Percentiles rank a stretch among this genome's conserved stretches.
Evolutionary conservation across 78 protist genomes (phyloP).

Genomic region (Acrasis kona): DNA sequence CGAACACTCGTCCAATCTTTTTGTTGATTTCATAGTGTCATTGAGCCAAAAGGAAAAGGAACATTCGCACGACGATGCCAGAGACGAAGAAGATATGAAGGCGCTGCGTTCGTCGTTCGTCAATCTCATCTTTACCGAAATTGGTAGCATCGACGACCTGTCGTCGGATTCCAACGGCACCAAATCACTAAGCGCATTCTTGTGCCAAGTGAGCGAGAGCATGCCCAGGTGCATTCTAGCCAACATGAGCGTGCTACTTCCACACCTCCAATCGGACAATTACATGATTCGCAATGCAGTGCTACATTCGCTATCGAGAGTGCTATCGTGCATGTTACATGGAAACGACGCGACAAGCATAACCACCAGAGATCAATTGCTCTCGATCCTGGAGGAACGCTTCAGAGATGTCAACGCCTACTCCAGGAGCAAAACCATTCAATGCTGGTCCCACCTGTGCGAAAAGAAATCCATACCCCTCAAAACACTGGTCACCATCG

Average conservation of each 20-base stretch:
- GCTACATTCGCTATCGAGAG: not conserved
- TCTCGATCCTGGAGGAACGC: not conserved
- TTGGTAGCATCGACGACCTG: not conserved
- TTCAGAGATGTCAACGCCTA: slow-evolving; percentile 1
- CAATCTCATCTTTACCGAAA: not conserved
- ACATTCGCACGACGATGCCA: not conserved
- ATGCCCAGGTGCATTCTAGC: not conserved
- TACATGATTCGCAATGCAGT: not conserved
- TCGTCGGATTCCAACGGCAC: not conserved
- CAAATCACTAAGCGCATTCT: not conserved
- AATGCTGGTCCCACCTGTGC: not conserved
- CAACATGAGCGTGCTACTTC: not conserved
- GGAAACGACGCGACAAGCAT: no score
- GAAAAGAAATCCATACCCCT: slow-evolving; percentile 5
- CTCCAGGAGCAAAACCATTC: not conserved
- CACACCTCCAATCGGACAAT: not conserved
- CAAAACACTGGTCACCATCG: not conserved
- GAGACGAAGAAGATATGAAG: not conserved
- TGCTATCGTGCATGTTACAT: not conserved
- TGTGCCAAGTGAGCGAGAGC: not conserved
- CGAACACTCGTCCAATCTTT: not conserved
- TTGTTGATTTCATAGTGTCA: no score
- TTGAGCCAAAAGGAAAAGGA: no score
- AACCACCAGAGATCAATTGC: not conserved
- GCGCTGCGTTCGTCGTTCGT: not conserved